These are phyloP conservation scores for Xylariaceae sp. DNA, from an alignment of 2,329 filamentous ascomycete genomes.

Conservation along the genomic window DNA sequence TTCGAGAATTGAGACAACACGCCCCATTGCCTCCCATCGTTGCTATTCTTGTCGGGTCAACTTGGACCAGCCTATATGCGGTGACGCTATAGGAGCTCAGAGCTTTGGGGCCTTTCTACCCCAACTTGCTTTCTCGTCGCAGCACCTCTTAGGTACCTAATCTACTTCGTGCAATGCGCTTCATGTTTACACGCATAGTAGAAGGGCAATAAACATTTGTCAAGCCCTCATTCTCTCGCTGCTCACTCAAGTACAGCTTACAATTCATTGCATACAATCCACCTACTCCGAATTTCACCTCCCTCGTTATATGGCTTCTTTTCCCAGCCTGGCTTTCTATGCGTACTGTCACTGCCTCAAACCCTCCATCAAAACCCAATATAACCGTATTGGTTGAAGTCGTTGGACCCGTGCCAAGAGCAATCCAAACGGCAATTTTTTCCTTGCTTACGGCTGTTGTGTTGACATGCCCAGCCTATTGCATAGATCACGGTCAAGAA, in stretches of 20 bases:
- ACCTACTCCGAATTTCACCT: background rate
- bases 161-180: conserved; percentile 2
- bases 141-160: background rate
- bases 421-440: background rate
- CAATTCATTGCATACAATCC: conserved; percentile 11
- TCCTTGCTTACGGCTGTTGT: conserved; percentile 1
- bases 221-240: conserved; percentile 9
- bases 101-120: conserved; percentile 11
- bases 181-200: conserved; percentile 13
- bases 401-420: background rate
- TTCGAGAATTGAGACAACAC: background rate
- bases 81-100: conserved; percentile 1
- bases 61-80: conserved; percentile 4
- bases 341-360: background rate
- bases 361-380: background rate
- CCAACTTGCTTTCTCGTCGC: conserved; percentile 9
- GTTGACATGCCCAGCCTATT: conserved; percentile 34
- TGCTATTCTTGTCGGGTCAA: conserved; percentile 8
- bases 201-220: conserved; percentile 7
- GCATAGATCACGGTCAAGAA: conserved; percentile 26
- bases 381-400: conserved; percentile 3
- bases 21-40: background rate
- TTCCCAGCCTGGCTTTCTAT: background rate
- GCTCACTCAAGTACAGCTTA: conserved; percentile 2
- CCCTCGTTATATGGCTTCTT: conserved; percentile 5